Base-by-base conservation (phyloP, 176 grass and related monocot species). In the Carex parvula region DNA sequence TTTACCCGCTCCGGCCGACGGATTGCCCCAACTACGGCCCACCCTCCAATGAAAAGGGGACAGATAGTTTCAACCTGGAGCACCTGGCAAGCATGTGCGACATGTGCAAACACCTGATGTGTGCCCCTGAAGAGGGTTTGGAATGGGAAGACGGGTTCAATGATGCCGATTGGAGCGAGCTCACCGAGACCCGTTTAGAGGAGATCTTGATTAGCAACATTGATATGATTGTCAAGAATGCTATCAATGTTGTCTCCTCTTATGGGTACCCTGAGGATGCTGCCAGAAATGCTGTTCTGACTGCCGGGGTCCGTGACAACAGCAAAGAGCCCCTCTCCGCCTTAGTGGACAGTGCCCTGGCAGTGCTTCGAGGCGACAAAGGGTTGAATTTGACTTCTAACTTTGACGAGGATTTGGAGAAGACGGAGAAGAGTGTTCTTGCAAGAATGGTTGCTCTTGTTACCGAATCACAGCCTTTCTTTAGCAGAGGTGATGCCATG, bases 141-240 rank as follows among this genome's bases (percentile, higher is more conserved):
- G 41, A 92, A 24, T 64, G 91, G 50, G 93, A 95, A 76, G 91
- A 91, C 35, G 88, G 89, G 60, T 44, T 91, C 58, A 88, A 82
- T 20, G 85, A 92, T 81, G 80, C 91, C 9, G 92, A 92, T 87
- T 99, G 97, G 97, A 92, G 83, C 18, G 86, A 93, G 83, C 81
- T 87, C 1, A 94, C 92, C 16, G 97, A 99, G 62, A 74, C 81
- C 8, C 84, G 89, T 75, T 87, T 99, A 41, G 90, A 99, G 83
- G 93, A 94, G 81, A 92, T 99, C 85, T 91, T 99, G 30, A 85
- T 99, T 13, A 89, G 62, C 87, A 93, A 92, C 76, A 83, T 99
- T 63, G 97, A 94, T 30, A 46, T 87, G 71, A 89, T 92, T 32
- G 94, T 99, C 18, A 85, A 86, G 61, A 91, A 86, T 85, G 91